Evolutionary conservation across 495 filamentous ascomycete genomes (phyloP), one percentile per base, ranked within the genome.

Genomic region (Neurospora sp.): DNA sequence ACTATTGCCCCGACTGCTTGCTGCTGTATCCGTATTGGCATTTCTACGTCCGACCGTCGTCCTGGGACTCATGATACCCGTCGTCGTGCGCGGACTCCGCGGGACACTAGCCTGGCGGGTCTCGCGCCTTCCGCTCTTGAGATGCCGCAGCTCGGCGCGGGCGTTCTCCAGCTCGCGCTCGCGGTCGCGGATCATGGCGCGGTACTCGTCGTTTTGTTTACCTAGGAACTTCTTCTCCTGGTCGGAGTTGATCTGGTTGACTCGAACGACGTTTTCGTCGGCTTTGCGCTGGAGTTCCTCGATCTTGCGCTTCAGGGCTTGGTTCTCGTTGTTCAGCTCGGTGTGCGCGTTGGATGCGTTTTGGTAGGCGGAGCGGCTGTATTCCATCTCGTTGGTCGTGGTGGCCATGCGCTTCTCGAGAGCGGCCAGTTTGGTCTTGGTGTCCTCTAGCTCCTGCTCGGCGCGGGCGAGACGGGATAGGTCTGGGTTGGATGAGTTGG

Each of bases 321-420:
- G 78, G 44, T 85, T 83, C 79, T 91, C 88, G 31, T 80, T 81
- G 18, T 78, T 78, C 20, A 87, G 80, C 46, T 89, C 86, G 18
- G 80, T 83, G 11, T 85, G 85, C 0, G 82, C 80, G 18, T 81
- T 88, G 16, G 90, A 91, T 1, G 89, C 89, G 41, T 84, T 82
- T 70, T 93, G 90, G 73, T 93, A 94, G 41, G 87, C 83, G 20
- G 85, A 82, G 61, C 89, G 87, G 41, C 83, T 83, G 78, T 89
- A 93, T 16, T 91, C 91, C 31, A 81, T 75, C 14, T 90, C 87
- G 18, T 76, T 80, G 40, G 83, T 75, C 1, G 73, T 40, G n/a
- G 38, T 71, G 5, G 76, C 73, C n/a, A 82, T 16, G 41, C 85
- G 87, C 78, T 83, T 85, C 72, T 89, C 85, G 10, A 82, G 76